Base-by-base conservation (phyloP, 2,329 filamentous ascomycete species). In the Fusarium torreyae region DNA sequence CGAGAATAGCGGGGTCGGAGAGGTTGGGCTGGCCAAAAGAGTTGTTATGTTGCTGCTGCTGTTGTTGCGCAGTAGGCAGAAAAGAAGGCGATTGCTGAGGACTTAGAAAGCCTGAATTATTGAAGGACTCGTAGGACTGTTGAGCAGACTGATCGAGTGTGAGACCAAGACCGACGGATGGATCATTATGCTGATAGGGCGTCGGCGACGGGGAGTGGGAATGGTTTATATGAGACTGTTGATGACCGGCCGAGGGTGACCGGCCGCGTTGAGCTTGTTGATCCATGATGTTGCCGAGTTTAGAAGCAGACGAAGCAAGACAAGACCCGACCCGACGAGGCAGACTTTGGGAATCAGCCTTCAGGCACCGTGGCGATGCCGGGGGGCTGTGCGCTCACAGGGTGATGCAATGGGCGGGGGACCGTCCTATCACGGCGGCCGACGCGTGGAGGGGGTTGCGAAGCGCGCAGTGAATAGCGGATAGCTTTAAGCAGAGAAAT, bases 171-270 rank as follows among this genome's bases (percentile, higher is more conserved):
- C 85, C 85, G 73, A 85, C 81, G 53, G 81, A 83, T 73, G 79
- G 75, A 60, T 84, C 80, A 76, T 84, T 83, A 45, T 76, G 68
- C 77, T 84, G 81, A 77, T 85, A 83, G 75, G 86, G 87, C 73
- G 83, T 83, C 79, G 86, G 87, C 77, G 88, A 88, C 74, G 89
- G 87, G 74, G 89, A 91, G 79, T 88, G 89, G 71, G 83, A 86
- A 78, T 89, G 88, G 79, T 86, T 91, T 90, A 92, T 91, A 89
- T 89, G 85, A 82, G 83, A 78, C 77, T 80, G 81, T 75, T 87
- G 85, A 75, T 87, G 85, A 69, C 84, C 84, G 76, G 84, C 83
- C 75, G 89, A 90, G 71, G 86, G 87, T 73, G 89, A 91, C 76
- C 88, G 88, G 77, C 88, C 88, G 77, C 76, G 78, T 69, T 80